Percentiles rank a stretch among this genome's conserved stretches.
These are phyloP conservation scores for Canavalia gladiata DNA, from an alignment of 306 rosid genomes.

Conservation along the genomic window DNA sequence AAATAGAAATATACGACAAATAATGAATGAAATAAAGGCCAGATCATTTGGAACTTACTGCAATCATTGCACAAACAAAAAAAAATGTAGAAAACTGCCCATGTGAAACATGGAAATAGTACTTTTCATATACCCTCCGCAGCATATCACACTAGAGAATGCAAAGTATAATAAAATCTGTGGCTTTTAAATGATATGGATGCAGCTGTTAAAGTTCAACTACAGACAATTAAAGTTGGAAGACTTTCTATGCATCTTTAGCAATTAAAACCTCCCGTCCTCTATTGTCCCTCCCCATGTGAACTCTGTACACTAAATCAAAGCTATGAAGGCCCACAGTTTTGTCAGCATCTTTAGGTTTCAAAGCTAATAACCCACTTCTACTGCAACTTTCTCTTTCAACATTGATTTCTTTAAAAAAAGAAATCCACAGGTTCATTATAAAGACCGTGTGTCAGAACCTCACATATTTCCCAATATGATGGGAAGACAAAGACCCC, in stretches of 20 bases:
- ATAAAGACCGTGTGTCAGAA: slow-evolving; percentile 35
- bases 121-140: background rate
- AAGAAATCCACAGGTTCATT: slow-evolving; percentile 24
- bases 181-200: background rate
- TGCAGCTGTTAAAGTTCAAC: slow-evolving; percentile 31
- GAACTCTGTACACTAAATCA: slow-evolving; percentile 46
- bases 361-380: slow-evolving; percentile 39
- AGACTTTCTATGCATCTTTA: slow-evolving; percentile 31
- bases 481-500: slow-evolving; percentile 33
- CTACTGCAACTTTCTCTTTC: slow-evolving; percentile 44
- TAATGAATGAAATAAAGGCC: slow-evolving; percentile 35
- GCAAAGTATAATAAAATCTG: background rate
- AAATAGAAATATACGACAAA: slow-evolving; percentile 26
- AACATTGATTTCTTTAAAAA: slow-evolving; percentile 10
- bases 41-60: slow-evolving; percentile 16
- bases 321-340: slow-evolving; percentile 52
- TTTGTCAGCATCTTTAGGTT: slow-evolving; percentile 39
- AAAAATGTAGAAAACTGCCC: background rate
- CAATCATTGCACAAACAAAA: slow-evolving; percentile 29
- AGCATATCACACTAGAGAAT: slow-evolving; percentile 23
- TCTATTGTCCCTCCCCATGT: slow-evolving; percentile 56
- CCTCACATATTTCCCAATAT: slow-evolving; percentile 30
- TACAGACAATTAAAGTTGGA: slow-evolving; percentile 45
- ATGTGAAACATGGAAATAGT: slow-evolving; percentile 21
- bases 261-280: slow-evolving; percentile 48